Conservation (phyloP, 306 rosid genomes). For the Rubus idaeus region DNA sequence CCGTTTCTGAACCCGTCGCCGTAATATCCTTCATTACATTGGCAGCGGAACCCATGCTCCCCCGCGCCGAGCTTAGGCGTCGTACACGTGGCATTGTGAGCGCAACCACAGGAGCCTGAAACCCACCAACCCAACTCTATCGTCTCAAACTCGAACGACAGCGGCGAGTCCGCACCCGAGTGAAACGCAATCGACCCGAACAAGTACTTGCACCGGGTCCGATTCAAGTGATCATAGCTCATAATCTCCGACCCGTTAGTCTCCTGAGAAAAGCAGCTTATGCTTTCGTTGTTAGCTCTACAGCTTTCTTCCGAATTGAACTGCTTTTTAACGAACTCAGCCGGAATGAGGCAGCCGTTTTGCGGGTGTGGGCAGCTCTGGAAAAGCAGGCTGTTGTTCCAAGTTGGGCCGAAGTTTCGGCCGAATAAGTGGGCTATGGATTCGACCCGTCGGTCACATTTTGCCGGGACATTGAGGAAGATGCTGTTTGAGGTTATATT, state of each 20-base stretch:
- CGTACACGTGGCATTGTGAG: constrained; percentile 26
- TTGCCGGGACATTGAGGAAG: constrained; percentile 46
- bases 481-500: constrained; percentile 48
- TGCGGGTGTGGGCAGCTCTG: constrained; percentile 32
- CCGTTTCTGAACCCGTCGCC: constrained; percentile 67
- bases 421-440: constrained; percentile 42
- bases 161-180: constrained; percentile 20
- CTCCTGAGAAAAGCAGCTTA: constrained; percentile 48
- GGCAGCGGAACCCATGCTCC: constrained; percentile 49
- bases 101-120: constrained; percentile 30
- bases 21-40: constrained; percentile 42
- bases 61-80: not conserved
- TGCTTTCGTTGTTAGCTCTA: constrained; percentile 19
- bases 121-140: constrained; percentile 87
- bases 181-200: constrained; percentile 48
- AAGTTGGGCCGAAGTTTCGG: constrained; percentile 35
- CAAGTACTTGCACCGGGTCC: constrained; percentile 38
- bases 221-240: not conserved
- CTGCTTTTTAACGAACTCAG: constrained; percentile 30
- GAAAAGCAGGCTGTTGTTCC: constrained; percentile 56
- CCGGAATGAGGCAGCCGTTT: constrained; percentile 43
- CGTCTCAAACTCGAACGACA: constrained; percentile 47
- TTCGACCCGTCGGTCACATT: constrained; percentile 42
- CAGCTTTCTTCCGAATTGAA: constrained; percentile 20
- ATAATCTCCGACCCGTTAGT: constrained; percentile 2